Evolutionary conservation across 2,329 filamentous ascomycete species (phyloP), one percentile per base, ranked within the genome.

Genomic region (Botrytis pseudocinerea): DNA sequence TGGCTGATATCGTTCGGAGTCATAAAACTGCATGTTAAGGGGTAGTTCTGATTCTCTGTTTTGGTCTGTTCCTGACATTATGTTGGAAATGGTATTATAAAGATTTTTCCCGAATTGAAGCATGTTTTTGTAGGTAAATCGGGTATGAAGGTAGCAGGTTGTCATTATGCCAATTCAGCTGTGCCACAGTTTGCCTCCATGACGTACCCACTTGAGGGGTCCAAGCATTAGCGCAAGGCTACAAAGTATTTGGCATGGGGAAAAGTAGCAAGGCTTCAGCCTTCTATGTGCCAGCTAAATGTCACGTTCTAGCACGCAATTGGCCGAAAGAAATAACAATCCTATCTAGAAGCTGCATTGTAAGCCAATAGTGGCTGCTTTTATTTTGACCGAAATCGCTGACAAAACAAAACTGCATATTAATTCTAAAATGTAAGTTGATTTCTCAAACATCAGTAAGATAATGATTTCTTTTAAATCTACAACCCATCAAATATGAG

Each of bases 1-100:
- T 1, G 87, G 85, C 22, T 82, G 76, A 68, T 77, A 77, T 44
- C 66, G 69, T 51, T 74, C 73, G 2, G 74, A 57, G 12, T 70
- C 59, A 25, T 73, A 69, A 64, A 69, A 42, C 63, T 74, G 65
- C 71, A 73, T 70, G 28, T 57, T 70, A 42, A 59, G 62, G 32
- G 65, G 25, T 44, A 73, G 40, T 25, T 61, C 40, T 48, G 68
- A 10, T 25, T 35, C 20, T 48, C 60, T 51, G 32, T 59, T 61
- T 40, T 59, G 14, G 28, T 61, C 22, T 9, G 25, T 48, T 48
- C 54, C 32, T 61, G 70, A 44, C 25, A 72, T 72, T 42, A 61
- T 40, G 38, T 72, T 61, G 18, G 42, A 71, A 44, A 74, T 68
- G 6, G 62, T 69, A 32, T 60, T 61, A 10, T 54, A 71, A 25